phyloP scores from a whole-genome alignment of 2,329 filamentous ascomycete species.

The Ophiocordyceps camponoti-saundersi region DNA sequence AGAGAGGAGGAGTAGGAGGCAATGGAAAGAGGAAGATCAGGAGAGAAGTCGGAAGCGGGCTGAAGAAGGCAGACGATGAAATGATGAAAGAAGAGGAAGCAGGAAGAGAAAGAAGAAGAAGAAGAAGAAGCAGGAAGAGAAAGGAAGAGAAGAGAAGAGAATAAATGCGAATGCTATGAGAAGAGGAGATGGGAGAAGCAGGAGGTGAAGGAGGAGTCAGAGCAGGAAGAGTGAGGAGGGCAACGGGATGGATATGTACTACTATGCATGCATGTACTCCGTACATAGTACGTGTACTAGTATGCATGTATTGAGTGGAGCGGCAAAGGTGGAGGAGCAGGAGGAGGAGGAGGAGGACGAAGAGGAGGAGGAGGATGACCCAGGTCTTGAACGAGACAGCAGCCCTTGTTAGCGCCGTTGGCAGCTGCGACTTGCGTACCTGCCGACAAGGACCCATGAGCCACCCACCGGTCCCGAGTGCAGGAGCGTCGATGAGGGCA shows the following conservation, averaged over 20 bases:
- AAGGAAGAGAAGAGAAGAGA: neutral
- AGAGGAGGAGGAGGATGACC: neutral
- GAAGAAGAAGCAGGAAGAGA: neutral
- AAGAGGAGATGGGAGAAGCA: neutral
- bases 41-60: neutral
- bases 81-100: neutral
- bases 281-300: neutral
- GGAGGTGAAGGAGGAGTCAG: neutral
- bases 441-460: slow-evolving; percentile 1
- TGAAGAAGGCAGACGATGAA: neutral
- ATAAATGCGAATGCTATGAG: slow-evolving; percentile 1
- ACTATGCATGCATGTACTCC: neutral
- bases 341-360: neutral
- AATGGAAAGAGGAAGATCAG: neutral
- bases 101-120: neutral
- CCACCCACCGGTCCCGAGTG: neutral
- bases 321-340: neutral
- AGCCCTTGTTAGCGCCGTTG: slow-evolving; percentile 3
- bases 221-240: slow-evolving; percentile 6
- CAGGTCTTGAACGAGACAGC: slow-evolving; percentile 2
- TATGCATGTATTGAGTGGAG: slow-evolving; percentile 1
- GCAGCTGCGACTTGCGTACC: slow-evolving; percentile 3
- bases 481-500: too few species aligned
- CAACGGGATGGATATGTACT: slow-evolving; percentile 9
- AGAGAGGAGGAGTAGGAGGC: neutral